Conservation (phyloP, 169 alveolate species). For the Cryptosporidium bovis region DNA sequence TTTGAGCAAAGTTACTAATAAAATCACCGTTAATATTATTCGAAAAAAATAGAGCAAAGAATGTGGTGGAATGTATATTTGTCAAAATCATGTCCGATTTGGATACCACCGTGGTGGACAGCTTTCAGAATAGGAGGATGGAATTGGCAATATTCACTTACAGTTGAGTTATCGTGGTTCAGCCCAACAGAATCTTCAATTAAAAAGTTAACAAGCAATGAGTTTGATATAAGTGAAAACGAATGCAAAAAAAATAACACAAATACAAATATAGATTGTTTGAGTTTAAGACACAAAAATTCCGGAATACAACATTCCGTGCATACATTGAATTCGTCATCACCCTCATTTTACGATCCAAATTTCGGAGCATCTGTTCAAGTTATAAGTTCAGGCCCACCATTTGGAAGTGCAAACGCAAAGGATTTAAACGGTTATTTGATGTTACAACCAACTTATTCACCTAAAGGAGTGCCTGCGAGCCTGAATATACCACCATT, state of each 20-base stretch:
- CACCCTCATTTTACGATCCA: constrained; percentile 71
- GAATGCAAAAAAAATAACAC: constrained; percentile 47
- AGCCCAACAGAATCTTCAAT: constrained; percentile 64
- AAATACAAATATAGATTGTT: constrained; percentile 32
- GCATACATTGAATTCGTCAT: constrained; percentile 70
- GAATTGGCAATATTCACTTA: constrained; percentile 72
- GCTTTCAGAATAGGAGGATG: constrained; percentile 74
- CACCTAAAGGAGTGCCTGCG: constrained; percentile 57
- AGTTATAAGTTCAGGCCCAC: constrained; percentile 73
- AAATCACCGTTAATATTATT: neutral
- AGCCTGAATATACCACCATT: constrained; percentile 43
- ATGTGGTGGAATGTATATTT: constrained; percentile 75
- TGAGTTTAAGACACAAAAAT: constrained; percentile 37
- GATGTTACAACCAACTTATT: constrained; percentile 68
- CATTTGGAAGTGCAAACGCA: constrained; percentile 73
- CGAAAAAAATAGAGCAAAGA: constrained; percentile 36
- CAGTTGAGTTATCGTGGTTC: constrained; percentile 62
- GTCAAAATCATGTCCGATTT: constrained; percentile 68
- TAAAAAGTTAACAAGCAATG: constrained; percentile 29
- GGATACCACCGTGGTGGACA: constrained; percentile 76
- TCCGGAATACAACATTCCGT: constrained; percentile 51
- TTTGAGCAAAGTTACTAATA: neutral
- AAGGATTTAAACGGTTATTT: constrained; percentile 52
- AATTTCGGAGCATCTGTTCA: constrained; percentile 70
- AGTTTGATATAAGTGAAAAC: constrained; percentile 20